Base-by-base conservation (phyloP, 768 basidiomycete genomes). In the Ephemerocybe angulata region DNA sequence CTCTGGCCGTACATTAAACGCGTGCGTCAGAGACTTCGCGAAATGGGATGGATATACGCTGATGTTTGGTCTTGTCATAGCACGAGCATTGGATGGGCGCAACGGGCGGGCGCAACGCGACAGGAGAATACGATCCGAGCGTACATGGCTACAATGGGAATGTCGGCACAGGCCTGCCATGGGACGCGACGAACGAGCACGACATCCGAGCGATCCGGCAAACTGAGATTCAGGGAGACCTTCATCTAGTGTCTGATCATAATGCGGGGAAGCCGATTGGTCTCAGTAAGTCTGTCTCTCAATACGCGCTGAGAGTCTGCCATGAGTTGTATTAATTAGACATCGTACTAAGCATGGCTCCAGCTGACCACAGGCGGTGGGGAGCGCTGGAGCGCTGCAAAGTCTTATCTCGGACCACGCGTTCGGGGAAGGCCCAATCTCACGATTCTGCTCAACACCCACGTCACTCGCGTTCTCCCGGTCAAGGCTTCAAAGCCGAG, bases 171-270 rank as follows among this genome's bases (percentile, higher is more conserved):
- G 63, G 63, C 43, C 24, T 72, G n/a, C 58, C 66, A 28, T 55
- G 54, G 72, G 67, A 68, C 1, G 64, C 56, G 50, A 44, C 63
- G 1, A 51, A 55, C 22, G 43, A 67, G 7, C 66, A 69, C 24
- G 72, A 76, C 53, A 53, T 59, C 1, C 67, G 62, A 4, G 60
- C 75, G n/a, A 59, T 77, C 10, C 56, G 63, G 43, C 67, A 74
- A 1, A 65, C 73, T 0, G 50, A 55, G 17, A 40, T 55, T 3
- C 59, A 54, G 24, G 38, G 51, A 8, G 56, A 60, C 38, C 55
- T 60, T 12, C 35, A 49, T 4, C 48, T 53, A n/a, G 48, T 54
- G 41, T 33, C 52, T 27, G 59, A 60, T 37, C 17, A 38, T 7
- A 57, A 57, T 22, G 56, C 53, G 3, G 59, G 59, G 5, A 47